These are phyloP conservation scores for Ceratobasidium sp. DNA, from an alignment of 1,284 basidiomycete species.

Conservation along the genomic window DNA sequence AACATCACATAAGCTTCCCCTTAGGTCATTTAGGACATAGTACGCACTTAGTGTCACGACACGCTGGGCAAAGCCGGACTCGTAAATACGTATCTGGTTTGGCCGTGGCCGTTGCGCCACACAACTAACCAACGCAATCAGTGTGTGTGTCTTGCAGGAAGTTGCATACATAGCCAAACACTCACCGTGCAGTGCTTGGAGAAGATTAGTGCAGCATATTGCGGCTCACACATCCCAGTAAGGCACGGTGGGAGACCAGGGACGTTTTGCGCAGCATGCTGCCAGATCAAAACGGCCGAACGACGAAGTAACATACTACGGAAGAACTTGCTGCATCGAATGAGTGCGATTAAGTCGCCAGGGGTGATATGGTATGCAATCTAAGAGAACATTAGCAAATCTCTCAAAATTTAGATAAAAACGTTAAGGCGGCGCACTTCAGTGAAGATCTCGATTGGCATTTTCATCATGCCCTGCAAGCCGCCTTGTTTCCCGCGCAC, in stretches of 20 bases:
- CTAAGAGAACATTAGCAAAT: background rate
- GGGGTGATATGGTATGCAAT: background rate
- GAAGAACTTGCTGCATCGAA: background rate
- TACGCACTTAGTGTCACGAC: constrained; percentile 9
- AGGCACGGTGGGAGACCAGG: constrained; percentile 4
- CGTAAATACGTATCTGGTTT: background rate
- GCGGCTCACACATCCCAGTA: constrained; percentile 6
- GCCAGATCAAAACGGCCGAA: background rate
- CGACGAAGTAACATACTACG: background rate
- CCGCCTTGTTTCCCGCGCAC: background rate
- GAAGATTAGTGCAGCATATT: constrained; percentile 1
- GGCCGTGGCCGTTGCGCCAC: background rate
- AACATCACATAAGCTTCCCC: background rate
- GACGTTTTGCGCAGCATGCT: background rate
- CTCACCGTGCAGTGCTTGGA: constrained; percentile 6
- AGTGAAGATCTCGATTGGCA: constrained; percentile 16
- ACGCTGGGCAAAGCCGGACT: background rate
- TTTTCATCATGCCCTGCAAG: constrained; percentile 4
- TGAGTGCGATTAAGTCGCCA: background rate
- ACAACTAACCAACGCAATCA: background rate
- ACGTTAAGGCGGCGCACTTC: background rate
- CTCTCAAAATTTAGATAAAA: background rate
- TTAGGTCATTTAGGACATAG: background rate
- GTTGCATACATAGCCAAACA: background rate
- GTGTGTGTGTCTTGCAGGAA: background rate